Percentiles rank a stretch among this genome's conserved stretches.
Conservation (phyloP, 2,329 filamentous ascomycete genomes). For the Pseudocercospora pini-densiflorae region DNA sequence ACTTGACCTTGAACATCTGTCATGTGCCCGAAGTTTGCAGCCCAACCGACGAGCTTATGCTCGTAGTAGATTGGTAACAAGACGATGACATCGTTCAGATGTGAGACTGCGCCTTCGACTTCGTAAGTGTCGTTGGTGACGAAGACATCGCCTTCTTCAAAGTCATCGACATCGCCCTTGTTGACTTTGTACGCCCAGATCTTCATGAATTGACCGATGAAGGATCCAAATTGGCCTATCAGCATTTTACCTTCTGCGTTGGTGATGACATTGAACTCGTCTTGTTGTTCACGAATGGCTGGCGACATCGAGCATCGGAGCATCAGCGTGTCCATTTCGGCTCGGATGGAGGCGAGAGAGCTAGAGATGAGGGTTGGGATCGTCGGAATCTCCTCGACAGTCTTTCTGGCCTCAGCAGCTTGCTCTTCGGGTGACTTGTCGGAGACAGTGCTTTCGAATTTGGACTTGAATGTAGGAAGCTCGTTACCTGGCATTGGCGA, state of each 20-base stretch:
- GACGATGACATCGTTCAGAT: slow-evolving; percentile 34
- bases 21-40: slow-evolving; percentile 36
- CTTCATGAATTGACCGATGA: slow-evolving; percentile 36
- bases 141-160: slow-evolving; percentile 35
- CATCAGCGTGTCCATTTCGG: slow-evolving; percentile 36
- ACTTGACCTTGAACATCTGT: slow-evolving; percentile 37
- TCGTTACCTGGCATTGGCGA: slow-evolving; percentile 33
- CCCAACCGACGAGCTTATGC: slow-evolving; percentile 35
- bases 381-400: slow-evolving; percentile 32
- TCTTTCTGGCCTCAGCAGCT: slow-evolving; percentile 29
- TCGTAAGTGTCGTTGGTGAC: slow-evolving; percentile 36
- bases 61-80: slow-evolving; percentile 34
- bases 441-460: slow-evolving; percentile 27
- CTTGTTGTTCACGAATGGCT: slow-evolving; percentile 35
- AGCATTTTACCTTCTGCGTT: slow-evolving; percentile 32
- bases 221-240: slow-evolving; percentile 34
- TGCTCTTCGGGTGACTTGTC: slow-evolving; percentile 31
- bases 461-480: slow-evolving; percentile 32
- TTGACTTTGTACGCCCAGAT: slow-evolving; percentile 34
- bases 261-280: slow-evolving; percentile 38
- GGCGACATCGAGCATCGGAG: slow-evolving; percentile 36
- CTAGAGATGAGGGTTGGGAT: slow-evolving; percentile 33
- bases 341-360: slow-evolving; percentile 32
- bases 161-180: slow-evolving; percentile 30
- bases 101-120: slow-evolving; percentile 34